Conservation (phyloP, 352 stramenopile genomes). For the Pythium apleroticum region DNA sequence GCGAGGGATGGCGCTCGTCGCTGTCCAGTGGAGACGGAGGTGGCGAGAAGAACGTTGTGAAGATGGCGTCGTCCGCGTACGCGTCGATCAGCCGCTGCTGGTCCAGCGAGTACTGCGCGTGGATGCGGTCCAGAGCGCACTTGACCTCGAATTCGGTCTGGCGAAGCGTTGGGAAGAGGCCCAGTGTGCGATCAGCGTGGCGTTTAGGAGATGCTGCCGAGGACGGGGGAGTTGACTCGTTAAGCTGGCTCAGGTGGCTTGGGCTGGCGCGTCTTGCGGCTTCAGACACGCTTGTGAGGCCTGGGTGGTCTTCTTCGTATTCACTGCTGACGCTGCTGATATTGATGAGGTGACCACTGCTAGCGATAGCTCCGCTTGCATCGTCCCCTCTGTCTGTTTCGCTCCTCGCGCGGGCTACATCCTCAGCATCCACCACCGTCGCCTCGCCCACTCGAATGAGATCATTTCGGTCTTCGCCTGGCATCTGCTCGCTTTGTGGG, state of each 20-base stretch:
- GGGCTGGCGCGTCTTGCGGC: no score
- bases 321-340: neutral
- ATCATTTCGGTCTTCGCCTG: constrained; percentile 8
- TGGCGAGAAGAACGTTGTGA: constrained; percentile 11
- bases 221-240: neutral
- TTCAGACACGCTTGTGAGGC: no score
- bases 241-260: neutral
- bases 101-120: constrained; percentile 14
- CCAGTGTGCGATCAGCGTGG: neutral
- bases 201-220: neutral
- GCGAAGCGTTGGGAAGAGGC: constrained; percentile 3
- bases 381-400: neutral
- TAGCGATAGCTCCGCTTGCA: neutral
- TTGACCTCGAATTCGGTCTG: constrained; percentile 13
- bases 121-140: constrained; percentile 17
- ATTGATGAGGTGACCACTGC: neutral
- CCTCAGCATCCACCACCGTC: neutral
- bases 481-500: neutral
- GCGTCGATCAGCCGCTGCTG: constrained; percentile 14
- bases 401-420: neutral
- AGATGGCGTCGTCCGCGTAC: constrained; percentile 16
- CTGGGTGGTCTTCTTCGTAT: no score
- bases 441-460: constrained; percentile 11
- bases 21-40: neutral
- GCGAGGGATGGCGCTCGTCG: neutral